A percentile compares a stretch with the other conserved stretches of the same genome.
These are phyloP conservation scores for Dendrobium officinale DNA, from an alignment of 106 monocot species.

Conservation along the genomic window DNA sequence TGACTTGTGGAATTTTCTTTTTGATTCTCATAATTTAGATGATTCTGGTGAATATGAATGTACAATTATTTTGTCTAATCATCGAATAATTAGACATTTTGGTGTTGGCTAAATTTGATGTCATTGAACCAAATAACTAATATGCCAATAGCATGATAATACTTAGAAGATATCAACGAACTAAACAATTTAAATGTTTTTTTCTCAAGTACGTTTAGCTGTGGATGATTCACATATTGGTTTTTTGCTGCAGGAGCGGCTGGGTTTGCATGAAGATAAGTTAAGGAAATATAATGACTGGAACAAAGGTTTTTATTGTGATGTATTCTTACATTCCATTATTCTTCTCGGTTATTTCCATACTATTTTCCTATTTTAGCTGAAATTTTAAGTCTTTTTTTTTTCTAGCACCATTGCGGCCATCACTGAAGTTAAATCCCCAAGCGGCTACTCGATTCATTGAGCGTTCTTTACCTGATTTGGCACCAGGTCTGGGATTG, in stretches of 20 bases:
- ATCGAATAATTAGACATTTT: no score
- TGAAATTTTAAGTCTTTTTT: background rate
- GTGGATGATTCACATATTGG: slow-evolving; percentile 6
- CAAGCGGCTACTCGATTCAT: slow-evolving; percentile 84
- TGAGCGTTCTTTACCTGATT: slow-evolving; percentile 70
- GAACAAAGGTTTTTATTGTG: slow-evolving; percentile 43
- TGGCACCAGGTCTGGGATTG: slow-evolving; percentile 48
- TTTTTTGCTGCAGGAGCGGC: slow-evolving; percentile 58
- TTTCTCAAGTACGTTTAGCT: background rate
- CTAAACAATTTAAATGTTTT: no score
- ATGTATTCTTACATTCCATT: background rate
- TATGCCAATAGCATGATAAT: no score
- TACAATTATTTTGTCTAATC: no score
- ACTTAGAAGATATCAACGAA: no score
- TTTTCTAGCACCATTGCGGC: slow-evolving; percentile 63
- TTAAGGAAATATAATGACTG: slow-evolving; percentile 48
- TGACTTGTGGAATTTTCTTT: no score
- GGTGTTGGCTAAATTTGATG: no score
- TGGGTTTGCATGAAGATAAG: slow-evolving; percentile 70
- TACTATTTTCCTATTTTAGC: background rate
- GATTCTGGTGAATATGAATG: no score
- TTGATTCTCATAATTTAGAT: no score
- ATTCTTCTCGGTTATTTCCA: background rate
- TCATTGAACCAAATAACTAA: no score
- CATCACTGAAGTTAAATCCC: slow-evolving; percentile 58